Evolutionary conservation across 2,329 filamentous ascomycete genomes (phyloP).

Genomic region (Neopestalotiopsis rosae): DNA sequence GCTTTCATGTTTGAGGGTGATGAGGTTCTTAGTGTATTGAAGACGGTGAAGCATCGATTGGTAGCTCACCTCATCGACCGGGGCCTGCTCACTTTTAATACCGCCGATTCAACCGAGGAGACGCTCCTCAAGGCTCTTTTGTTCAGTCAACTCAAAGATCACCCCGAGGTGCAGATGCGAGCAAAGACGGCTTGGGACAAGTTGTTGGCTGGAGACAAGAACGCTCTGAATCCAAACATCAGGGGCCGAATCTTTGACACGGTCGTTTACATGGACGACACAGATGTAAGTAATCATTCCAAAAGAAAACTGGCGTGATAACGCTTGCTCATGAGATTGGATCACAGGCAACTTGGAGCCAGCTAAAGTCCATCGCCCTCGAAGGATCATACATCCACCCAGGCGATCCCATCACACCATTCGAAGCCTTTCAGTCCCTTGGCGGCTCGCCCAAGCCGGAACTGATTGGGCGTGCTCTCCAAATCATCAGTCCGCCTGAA

Average conservation of each 20-base stretch:
- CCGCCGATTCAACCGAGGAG: background rate
- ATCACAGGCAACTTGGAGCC: background rate
- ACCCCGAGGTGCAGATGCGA: background rate
- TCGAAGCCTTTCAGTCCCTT: conserved; percentile 6
- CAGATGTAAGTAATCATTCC: conserved; percentile 10
- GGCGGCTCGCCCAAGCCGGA: background rate
- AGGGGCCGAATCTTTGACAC: conserved; percentile 12
- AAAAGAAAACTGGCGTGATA: background rate
- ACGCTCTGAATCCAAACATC: conserved; percentile 18
- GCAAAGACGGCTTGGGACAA: conserved; percentile 5
- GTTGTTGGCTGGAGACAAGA: conserved; percentile 8
- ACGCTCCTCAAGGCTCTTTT: conserved; percentile 8
- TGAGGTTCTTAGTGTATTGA: background rate
- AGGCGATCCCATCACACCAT: conserved; percentile 1
- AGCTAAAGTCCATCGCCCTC: conserved; percentile 10
- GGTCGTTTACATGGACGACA: background rate
- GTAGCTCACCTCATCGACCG: background rate
- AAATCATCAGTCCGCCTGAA: conserved; percentile 5
- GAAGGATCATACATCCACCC: conserved; percentile 12
- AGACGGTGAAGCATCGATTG: background rate
- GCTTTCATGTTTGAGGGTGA: conserved; percentile 16
- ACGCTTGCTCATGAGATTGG: too few species aligned
- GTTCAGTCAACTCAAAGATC: conserved; percentile 16
- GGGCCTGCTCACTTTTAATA: background rate
- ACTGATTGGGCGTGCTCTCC: conserved; percentile 9